phyloP scores from a whole-genome alignment of 2,329 filamentous ascomycete species.

The Aotearoamyces nothofagi region DNA sequence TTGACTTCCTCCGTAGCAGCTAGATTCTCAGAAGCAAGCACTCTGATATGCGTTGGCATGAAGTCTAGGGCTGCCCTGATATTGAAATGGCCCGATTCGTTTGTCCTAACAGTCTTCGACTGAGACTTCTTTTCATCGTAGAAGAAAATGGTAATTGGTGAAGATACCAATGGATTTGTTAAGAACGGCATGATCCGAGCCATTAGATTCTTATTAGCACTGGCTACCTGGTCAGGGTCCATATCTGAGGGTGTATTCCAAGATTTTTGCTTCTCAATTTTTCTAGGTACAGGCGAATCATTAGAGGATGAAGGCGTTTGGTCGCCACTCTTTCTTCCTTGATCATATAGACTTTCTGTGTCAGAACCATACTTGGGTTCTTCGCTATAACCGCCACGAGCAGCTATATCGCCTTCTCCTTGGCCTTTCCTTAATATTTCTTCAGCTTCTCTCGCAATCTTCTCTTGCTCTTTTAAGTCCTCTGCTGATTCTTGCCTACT shows the following conservation, averaged over 20 bases:
- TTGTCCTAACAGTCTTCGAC: slow-evolving; percentile 71
- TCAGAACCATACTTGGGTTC: slow-evolving; percentile 30
- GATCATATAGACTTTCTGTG: slow-evolving; percentile 14
- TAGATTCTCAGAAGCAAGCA: slow-evolving; percentile 73
- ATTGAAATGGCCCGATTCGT: slow-evolving; percentile 79
- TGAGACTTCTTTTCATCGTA: slow-evolving; percentile 76
- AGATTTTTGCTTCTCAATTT: slow-evolving; percentile 27
- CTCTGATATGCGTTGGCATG: slow-evolving; percentile 74
- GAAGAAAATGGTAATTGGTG: slow-evolving; percentile 84
- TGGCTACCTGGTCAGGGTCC: slow-evolving; percentile 57
- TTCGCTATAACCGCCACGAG: slow-evolving; percentile 62
- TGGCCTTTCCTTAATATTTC: slow-evolving; percentile 60
- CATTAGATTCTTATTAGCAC: slow-evolving; percentile 80
- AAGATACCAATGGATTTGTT: slow-evolving; percentile 62
- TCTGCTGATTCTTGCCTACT: slow-evolving; percentile 28
- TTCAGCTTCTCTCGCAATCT: slow-evolving; percentile 60
- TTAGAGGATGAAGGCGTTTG: slow-evolving; percentile 10
- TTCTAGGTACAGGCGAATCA: slow-evolving; percentile 14
- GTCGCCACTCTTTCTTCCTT: slow-evolving; percentile 7
- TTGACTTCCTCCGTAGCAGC: slow-evolving; percentile 67
- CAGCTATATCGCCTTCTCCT: slow-evolving; percentile 54
- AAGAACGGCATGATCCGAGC: slow-evolving; percentile 79
- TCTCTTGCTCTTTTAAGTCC: slow-evolving; percentile 39
- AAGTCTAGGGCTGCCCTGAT: slow-evolving; percentile 74
- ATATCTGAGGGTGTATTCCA: slow-evolving; percentile 37